Base-by-base conservation (phyloP, 2,329 filamentous ascomycete species). In the Trichoderma hamatum region DNA sequence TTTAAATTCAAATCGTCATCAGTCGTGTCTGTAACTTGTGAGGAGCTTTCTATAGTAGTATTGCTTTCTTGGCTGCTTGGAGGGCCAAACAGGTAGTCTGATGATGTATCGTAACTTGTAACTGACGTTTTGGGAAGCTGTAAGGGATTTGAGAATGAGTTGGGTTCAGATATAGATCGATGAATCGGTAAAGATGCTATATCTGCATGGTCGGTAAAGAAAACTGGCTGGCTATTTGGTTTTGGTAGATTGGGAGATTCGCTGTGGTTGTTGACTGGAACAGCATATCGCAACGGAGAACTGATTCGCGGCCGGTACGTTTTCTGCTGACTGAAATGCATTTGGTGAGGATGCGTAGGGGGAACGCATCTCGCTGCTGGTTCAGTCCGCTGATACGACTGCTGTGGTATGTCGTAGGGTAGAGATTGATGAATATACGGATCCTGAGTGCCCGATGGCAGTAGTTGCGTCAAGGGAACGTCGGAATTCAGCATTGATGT, bases 231-330 rank as follows among this genome's bases (percentile, higher is more conserved):
- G 14, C 21, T n/a, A 5, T 21, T 30, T 16, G 56, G 55, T 26
- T 19, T 10, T 3, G 55, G 14, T 13, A 36, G 30, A 7, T 10
- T n/a, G 5, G 43, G 28, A 2, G 28, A 19, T 13, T 24, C 16
- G 14, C 16, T 39, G 39, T 43, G n/a, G n/a, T 26, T 43, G 6
- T 43, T 43, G n/a, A 69, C 66, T n/a, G 60, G 54, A 32, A 76
- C 69, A 3, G 69, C 72, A 30, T 73, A 69, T 55, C 67, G 73
- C 2, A 79, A 69, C 14, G 76, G 76, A 9, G 78, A 80, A 30
- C 74, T 70, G 10, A 77, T 69, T 1, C 70, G 72, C 11, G 76
- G 76, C 24, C 67, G 71, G 4, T 56, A 34, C 19, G 68, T 58
- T 11, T 64, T 66, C 14, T 49, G 69, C 54, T 67, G 72, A 28